Percentiles rank a stretch among this genome's conserved stretches.
These are phyloP conservation scores for Chlamydomonas incerta DNA, from an alignment of 139 green algal species.

Conservation along the genomic window DNA sequence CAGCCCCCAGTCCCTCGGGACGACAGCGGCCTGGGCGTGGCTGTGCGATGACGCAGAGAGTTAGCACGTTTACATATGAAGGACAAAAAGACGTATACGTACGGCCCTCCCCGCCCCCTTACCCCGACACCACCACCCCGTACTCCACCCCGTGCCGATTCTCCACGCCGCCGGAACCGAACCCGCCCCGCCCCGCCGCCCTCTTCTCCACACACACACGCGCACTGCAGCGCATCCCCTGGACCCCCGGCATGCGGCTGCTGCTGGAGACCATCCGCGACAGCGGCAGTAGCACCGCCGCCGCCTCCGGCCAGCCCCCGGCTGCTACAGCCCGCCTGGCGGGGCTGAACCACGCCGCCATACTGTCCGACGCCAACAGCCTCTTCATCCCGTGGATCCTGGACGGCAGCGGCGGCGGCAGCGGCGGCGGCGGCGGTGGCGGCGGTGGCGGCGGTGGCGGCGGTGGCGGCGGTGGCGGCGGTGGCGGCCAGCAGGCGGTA, in stretches of 20 bases:
- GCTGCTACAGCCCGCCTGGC: neutral
- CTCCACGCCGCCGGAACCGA: too few relatives aligned
- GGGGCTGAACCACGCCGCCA: constrained; percentile 17
- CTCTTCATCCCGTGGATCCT: constrained; percentile 65
- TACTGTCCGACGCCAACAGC: constrained; percentile 59
- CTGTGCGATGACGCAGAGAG: too few relatives aligned
- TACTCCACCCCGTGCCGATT: too few relatives aligned
- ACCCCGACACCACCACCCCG: too few relatives aligned
- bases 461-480: neutral
- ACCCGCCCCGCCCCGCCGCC: too few relatives aligned
- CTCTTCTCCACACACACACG: too few relatives aligned
- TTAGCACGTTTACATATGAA: too few relatives aligned
- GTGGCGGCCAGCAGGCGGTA: neutral
- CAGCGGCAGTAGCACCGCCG: neutral
- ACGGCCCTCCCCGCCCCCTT: too few relatives aligned
- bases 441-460: neutral
- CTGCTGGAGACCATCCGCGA: constrained; percentile 35
- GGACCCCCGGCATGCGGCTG: constrained; percentile 46
- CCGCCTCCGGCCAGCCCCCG: neutral
- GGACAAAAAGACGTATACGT: too few relatives aligned
- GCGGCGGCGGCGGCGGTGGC: neutral
- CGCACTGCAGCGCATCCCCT: constrained; percentile 30
- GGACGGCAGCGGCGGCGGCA: neutral
- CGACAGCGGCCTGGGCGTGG: too few relatives aligned
- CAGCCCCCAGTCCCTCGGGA: too few relatives aligned